phyloP scores from a whole-genome alignment of 2,329 filamentous ascomycete species.

The Diaporthe caulivora region DNA sequence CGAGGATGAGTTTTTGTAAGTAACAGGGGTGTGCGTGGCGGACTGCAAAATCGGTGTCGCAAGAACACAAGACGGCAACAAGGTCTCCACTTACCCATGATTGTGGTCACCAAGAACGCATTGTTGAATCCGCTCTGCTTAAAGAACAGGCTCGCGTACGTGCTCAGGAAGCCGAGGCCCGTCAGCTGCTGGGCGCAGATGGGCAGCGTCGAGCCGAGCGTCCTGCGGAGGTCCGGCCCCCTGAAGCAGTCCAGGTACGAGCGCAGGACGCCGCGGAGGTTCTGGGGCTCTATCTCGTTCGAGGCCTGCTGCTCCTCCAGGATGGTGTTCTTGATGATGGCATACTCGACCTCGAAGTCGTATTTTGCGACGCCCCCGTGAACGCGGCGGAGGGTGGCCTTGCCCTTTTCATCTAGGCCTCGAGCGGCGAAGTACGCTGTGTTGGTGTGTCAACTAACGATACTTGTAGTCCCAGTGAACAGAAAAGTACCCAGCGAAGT shows the following conservation, averaged over 20 bases:
- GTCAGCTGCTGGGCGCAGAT: constrained; percentile 42
- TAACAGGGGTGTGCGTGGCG: not conserved
- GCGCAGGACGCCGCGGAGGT: constrained; percentile 14
- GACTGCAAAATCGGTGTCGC: no score
- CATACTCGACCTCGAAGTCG: constrained; percentile 41
- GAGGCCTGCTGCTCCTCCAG: constrained; percentile 37
- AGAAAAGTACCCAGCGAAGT: no score
- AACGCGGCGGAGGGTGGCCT: constrained; percentile 39
- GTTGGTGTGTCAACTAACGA: not conserved
- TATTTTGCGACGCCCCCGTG: constrained; percentile 39
- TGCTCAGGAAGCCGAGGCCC: constrained; percentile 43
- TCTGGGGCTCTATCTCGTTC: constrained; percentile 25
- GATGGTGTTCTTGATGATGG: constrained; percentile 42
- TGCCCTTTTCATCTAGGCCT: constrained; percentile 41
- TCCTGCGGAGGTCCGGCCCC: constrained; percentile 37
- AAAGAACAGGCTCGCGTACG: constrained; percentile 44
- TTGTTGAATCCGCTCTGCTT: constrained; percentile 43
- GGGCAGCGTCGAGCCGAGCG: constrained; percentile 39
- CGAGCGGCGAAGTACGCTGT: constrained; percentile 39
- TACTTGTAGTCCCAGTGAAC: not conserved
- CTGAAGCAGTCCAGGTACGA: constrained; percentile 42
- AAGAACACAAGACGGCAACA: no score
- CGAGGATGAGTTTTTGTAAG: not conserved
- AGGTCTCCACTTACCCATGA: constrained; percentile 36
- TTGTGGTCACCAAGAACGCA: constrained; percentile 42